Evolutionary conservation across 116 monocot species (phyloP).

Genomic region (Dioscorea cayenensis): DNA sequence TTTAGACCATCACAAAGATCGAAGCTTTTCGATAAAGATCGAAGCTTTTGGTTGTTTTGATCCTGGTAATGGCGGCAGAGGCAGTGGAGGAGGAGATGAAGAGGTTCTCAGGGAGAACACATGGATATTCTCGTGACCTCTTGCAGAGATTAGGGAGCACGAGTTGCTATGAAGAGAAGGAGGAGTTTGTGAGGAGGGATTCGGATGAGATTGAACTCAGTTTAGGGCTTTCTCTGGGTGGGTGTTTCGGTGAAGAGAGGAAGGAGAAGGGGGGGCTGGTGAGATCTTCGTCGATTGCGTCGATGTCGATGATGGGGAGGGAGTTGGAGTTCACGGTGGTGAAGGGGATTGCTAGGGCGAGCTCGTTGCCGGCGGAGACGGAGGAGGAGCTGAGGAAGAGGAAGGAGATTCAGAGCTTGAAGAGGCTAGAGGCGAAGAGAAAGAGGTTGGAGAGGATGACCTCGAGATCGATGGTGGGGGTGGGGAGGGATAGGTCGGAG

Average conservation of each 20-base stretch:
- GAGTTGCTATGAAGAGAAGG: not conserved
- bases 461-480: not conserved
- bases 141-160: constrained; percentile 24
- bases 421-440: constrained; percentile 55
- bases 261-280: constrained; percentile 21
- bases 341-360: constrained; percentile 33
- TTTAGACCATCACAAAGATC: not conserved
- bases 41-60: not conserved
- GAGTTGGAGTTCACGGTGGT: constrained; percentile 8
- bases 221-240: constrained; percentile 57
- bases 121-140: constrained; percentile 28
- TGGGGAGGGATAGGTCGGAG: constrained; percentile 1
- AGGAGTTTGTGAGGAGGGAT: constrained; percentile 6
- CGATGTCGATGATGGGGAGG: constrained; percentile 19
- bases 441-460: constrained; percentile 44
- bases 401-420: constrained; percentile 42
- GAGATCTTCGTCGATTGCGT: constrained; percentile 46
- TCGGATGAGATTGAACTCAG: constrained; percentile 49
- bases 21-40: not conserved
- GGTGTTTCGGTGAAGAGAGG: constrained; percentile 38
- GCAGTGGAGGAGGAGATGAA: constrained; percentile 1
- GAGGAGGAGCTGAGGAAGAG: constrained; percentile 51
- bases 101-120: not conserved
- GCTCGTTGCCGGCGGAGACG: constrained; percentile 58
- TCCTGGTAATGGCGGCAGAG: constrained; percentile 8